Conservation (phyloP, 371 early-diverging fungal genomes). For the Funneliformis caledonium region DNA sequence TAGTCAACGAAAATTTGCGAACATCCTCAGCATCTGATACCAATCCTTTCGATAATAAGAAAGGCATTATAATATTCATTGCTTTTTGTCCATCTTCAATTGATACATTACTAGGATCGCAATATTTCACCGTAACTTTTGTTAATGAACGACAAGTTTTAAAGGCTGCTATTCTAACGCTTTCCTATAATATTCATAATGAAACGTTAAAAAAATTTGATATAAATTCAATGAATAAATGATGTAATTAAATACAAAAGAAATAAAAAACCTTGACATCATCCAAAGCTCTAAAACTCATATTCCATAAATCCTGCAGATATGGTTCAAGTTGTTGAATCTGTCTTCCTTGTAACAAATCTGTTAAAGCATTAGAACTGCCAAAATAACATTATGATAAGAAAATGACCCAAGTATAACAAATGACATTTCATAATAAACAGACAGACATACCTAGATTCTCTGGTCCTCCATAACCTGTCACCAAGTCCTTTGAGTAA, state of each 20-base stretch:
- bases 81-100: constrained; percentile 68
- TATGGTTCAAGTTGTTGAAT: constrained; percentile 73
- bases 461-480: constrained; percentile 87
- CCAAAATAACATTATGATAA: constrained; percentile 22
- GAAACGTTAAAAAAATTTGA: not conserved
- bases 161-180: constrained; percentile 85
- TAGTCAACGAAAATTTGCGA: constrained; percentile 77
- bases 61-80: constrained; percentile 82
- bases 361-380: constrained; percentile 65
- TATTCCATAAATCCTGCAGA: constrained; percentile 81
- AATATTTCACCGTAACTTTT: constrained; percentile 79
- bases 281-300: constrained; percentile 89
- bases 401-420: not conserved
- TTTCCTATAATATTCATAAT: constrained; percentile 53
- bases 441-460: constrained; percentile 55
- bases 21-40: constrained; percentile 88
- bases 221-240: not conserved
- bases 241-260: no score
- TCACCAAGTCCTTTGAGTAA: constrained; percentile 76
- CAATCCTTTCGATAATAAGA: constrained; percentile 84
- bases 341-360: constrained; percentile 75
- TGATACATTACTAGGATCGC: constrained; percentile 73
- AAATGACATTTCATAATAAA: not conserved
- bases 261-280: constrained; percentile 72
- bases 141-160: constrained; percentile 79